These are phyloP conservation scores for Nakataea oryzae DNA, from an alignment of 2,329 filamentous ascomycete species.

Conservation along the genomic window DNA sequence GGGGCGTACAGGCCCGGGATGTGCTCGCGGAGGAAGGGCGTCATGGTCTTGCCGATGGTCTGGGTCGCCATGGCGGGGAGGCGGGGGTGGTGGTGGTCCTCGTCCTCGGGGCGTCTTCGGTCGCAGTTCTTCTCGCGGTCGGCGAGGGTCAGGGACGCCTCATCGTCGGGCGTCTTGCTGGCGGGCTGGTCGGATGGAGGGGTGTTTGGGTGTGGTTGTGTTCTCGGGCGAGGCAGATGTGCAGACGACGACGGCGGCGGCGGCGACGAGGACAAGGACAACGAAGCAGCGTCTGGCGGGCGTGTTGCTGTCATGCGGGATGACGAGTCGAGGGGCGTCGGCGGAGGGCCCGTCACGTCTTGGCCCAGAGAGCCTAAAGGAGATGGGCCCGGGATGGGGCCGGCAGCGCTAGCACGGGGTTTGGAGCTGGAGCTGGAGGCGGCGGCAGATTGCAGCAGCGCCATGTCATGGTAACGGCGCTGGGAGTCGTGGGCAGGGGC, in stretches of 20 bases:
- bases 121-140: conserved; percentile 35
- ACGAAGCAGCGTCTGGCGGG: no score
- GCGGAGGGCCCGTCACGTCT: neutral
- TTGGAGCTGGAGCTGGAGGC: no score
- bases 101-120: conserved; percentile 37
- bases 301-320: no score
- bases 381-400: neutral
- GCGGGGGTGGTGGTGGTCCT: conserved; percentile 33
- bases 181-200: no score
- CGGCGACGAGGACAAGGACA: no score
- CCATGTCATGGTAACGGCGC: neutral
- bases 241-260: neutral
- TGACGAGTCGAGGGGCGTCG: neutral
- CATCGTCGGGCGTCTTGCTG: neutral
- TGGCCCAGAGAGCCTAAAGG: neutral
- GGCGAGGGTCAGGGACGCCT: neutral
- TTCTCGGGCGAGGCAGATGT: neutral
- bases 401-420: no score
- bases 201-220: neutral
- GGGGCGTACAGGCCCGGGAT: conserved; percentile 85
- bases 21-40: conserved; percentile 82
- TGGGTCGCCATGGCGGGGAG: conserved; percentile 50
- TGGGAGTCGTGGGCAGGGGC: neutral
- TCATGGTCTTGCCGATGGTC: conserved; percentile 67
- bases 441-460: neutral